A percentile compares a stretch with the other conserved stretches of the same genome.
phyloP scores from a whole-genome alignment of 176 grass and related monocot genomes.

The Alloteropsis semialata region DNA sequence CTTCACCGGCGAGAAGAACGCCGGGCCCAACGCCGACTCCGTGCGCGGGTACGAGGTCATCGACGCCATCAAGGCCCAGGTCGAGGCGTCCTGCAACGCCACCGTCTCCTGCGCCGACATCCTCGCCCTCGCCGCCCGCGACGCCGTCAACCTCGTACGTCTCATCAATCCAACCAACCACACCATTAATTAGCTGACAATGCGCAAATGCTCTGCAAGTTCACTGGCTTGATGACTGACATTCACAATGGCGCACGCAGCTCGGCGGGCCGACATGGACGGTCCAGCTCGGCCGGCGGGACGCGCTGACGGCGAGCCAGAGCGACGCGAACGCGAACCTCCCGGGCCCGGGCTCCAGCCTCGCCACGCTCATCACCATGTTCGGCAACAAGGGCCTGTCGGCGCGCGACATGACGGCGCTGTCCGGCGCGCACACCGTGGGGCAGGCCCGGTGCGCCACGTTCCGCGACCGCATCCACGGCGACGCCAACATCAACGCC shows the following conservation, averaged over 20 bases:
- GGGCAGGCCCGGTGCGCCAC: slow-evolving; percentile 51
- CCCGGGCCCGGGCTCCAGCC: slow-evolving; percentile 36
- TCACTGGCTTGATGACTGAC: neutral
- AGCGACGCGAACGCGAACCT: slow-evolving; percentile 64
- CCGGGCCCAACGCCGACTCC: slow-evolving; percentile 64
- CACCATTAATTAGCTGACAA: neutral
- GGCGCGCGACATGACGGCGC: slow-evolving; percentile 62
- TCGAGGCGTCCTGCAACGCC: slow-evolving; percentile 55
- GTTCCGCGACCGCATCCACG: slow-evolving; percentile 58
- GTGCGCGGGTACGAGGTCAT: slow-evolving; percentile 79
- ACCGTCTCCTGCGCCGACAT: slow-evolving; percentile 91
- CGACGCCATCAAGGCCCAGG: slow-evolving; percentile 72
- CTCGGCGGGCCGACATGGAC: slow-evolving; percentile 64
- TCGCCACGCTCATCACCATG: slow-evolving; percentile 37
- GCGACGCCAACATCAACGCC: slow-evolving; percentile 48
- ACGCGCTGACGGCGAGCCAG: slow-evolving; percentile 64
- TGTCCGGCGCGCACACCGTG: slow-evolving; percentile 74
- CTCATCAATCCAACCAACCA: neutral
- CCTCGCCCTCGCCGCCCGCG: slow-evolving; percentile 68
- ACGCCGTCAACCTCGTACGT: slow-evolving; percentile 60
- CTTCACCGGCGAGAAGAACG: slow-evolving; percentile 65
- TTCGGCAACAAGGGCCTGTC: slow-evolving; percentile 52
- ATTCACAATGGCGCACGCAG: slow-evolving; percentile 1
- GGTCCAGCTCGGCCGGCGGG: slow-evolving; percentile 53
- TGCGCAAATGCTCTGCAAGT: neutral